Evolutionary conservation across 2,329 filamentous ascomycete species (phyloP).

Genomic region (Alternaria angustiovoidea): DNA sequence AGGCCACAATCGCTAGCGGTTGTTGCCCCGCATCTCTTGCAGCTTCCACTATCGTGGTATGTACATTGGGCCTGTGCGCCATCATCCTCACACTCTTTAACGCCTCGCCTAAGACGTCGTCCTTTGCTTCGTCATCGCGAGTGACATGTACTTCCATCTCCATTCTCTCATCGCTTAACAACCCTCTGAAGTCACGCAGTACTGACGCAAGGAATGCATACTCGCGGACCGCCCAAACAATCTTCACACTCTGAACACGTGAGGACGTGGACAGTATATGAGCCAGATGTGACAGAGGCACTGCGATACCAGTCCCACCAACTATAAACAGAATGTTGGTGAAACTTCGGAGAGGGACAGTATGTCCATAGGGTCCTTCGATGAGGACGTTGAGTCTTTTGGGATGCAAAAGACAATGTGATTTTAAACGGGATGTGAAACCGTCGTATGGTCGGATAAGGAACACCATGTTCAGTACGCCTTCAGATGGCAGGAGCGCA

Average conservation of each 20-base stretch:
- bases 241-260: slow-evolving; percentile 28
- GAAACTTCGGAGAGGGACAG: slow-evolving; percentile 53
- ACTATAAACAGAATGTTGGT: slow-evolving; percentile 49
- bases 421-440: slow-evolving; percentile 58
- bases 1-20: slow-evolving; percentile 53
- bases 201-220: slow-evolving; percentile 38
- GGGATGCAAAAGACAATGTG: slow-evolving; percentile 26
- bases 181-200: slow-evolving; percentile 29
- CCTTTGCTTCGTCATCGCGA: slow-evolving; percentile 33
- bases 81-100: slow-evolving; percentile 38
- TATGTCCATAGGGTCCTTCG: slow-evolving; percentile 61
- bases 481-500: slow-evolving; percentile 31
- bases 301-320: slow-evolving; percentile 48
- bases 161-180: slow-evolving; percentile 37
- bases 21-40: slow-evolving; percentile 41
- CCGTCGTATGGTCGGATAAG: slow-evolving; percentile 61
- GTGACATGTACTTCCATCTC: slow-evolving; percentile 40
- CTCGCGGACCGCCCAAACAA: slow-evolving; percentile 48
- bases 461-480: slow-evolving; percentile 51
- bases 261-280: slow-evolving; percentile 26
- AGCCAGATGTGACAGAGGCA: slow-evolving; percentile 42
- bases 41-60: slow-evolving; percentile 42
- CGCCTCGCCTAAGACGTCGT: slow-evolving; percentile 25
- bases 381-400: slow-evolving; percentile 53
- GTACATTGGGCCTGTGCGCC: slow-evolving; percentile 52